A percentile compares a stretch with the other conserved stretches of the same genome.
These are phyloP conservation scores for Pseudoperonospora humuli DNA, from an alignment of 352 stramenopile species.

Conservation along the genomic window DNA sequence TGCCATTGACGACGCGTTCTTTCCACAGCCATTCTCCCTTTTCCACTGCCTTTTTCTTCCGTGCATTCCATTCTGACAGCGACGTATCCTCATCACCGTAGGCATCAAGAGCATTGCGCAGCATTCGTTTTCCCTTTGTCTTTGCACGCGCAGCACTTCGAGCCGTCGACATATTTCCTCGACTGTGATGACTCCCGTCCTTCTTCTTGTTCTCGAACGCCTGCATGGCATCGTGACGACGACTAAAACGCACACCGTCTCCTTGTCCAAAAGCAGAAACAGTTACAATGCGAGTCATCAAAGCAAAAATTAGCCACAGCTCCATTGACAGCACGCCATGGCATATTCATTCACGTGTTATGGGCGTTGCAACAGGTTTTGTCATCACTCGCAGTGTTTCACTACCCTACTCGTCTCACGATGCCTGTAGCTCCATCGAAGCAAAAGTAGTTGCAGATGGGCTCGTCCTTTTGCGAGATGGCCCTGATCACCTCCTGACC, in stretches of 20 bases:
- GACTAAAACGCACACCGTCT: neutral
- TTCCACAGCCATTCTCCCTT: slow-evolving; percentile 37
- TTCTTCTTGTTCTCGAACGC: neutral
- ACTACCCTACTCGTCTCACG: slow-evolving; percentile 54
- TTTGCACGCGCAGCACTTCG: slow-evolving; percentile 50
- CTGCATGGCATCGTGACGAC: neutral
- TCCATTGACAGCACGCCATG: slow-evolving; percentile 8
- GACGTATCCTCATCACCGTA: slow-evolving; percentile 45
- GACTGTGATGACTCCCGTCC: too few species aligned
- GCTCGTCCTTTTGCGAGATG: slow-evolving; percentile 94
- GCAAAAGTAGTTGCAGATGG: slow-evolving; percentile 93
- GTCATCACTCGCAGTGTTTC: neutral
- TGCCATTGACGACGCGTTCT: slow-evolving; percentile 22
- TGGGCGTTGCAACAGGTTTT: slow-evolving; percentile 6
- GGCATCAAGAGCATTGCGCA: slow-evolving; percentile 45
- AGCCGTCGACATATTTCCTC: slow-evolving; percentile 77
- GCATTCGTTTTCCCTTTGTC: slow-evolving; percentile 59
- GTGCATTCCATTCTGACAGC: slow-evolving; percentile 45
- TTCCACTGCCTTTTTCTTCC: slow-evolving; percentile 31
- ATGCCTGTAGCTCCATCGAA: slow-evolving; percentile 78
- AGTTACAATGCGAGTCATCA: too few species aligned
- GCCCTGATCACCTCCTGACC: slow-evolving; percentile 98
- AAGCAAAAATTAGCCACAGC: slow-evolving; percentile 1
- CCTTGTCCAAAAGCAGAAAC: slow-evolving; percentile 9
- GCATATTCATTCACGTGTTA: neutral